phyloP scores from a whole-genome alignment of 306 rosid species.

The Glycine tomentella region DNA sequence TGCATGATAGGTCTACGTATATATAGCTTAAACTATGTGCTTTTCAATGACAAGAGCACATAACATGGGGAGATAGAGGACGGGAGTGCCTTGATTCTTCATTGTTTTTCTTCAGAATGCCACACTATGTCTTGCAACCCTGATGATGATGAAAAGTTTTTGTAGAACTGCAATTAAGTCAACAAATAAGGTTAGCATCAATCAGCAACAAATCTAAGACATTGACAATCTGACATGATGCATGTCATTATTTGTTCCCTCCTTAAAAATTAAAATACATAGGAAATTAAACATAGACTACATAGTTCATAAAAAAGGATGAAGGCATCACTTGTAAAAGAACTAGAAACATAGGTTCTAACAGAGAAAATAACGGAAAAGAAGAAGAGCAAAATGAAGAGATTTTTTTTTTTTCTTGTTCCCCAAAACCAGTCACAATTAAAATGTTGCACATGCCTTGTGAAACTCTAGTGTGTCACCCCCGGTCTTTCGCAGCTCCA shows the following conservation, averaged over 20 bases:
- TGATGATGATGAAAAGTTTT: conserved; percentile 84
- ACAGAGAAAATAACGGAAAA: neutral
- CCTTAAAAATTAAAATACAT: no score
- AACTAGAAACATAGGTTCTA: no score
- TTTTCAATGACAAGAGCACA: neutral
- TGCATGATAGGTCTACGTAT: no score
- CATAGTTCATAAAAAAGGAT: neutral
- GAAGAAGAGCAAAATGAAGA: neutral
- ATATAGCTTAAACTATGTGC: no score
- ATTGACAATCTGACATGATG: conserved; percentile 9
- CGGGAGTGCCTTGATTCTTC: conserved; percentile 51
- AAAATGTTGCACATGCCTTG: conserved; percentile 63
- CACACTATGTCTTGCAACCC: conserved; percentile 89
- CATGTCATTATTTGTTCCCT: no score
- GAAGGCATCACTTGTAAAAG: neutral
- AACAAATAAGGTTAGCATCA: conserved; percentile 34
- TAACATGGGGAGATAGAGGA: conserved; percentile 23
- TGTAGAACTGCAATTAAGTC: conserved; percentile 72
- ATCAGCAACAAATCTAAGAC: conserved; percentile 25
- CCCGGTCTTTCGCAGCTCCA: conserved; percentile 87
- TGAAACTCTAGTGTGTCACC: conserved; percentile 98
- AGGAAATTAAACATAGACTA: no score
- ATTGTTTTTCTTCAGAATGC: conserved; percentile 59
- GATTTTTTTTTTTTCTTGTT: no score
- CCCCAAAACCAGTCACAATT: neutral